Percentiles rank a stretch among this genome's conserved stretches.
These are phyloP conservation scores for Alternaria alternata DNA, from an alignment of 2,329 filamentous ascomycete species.

Conservation along the genomic window DNA sequence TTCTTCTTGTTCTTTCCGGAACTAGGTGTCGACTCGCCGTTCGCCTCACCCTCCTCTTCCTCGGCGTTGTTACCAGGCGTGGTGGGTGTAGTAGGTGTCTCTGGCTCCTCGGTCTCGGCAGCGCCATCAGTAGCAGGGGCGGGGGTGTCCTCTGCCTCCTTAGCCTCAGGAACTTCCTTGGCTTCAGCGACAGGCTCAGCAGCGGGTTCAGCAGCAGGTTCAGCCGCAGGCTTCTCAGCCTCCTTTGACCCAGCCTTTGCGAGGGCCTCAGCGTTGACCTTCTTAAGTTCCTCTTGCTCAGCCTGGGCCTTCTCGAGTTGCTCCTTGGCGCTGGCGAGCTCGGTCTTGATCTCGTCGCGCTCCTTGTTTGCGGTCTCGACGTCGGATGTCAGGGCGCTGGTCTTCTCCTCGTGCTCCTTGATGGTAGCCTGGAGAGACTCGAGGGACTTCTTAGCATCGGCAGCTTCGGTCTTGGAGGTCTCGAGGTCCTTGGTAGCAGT, in stretches of 20 bases:
- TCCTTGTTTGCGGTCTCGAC: constrained; percentile 29
- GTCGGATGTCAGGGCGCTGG: constrained; percentile 19
- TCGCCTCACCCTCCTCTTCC: constrained; percentile 5
- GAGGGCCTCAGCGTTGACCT: constrained; percentile 23
- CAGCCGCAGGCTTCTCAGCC: constrained; percentile 14
- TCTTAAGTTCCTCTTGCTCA: constrained; percentile 25
- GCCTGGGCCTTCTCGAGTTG: constrained; percentile 32
- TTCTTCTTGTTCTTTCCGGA: constrained; percentile 23
- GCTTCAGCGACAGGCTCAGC: constrained; percentile 7
- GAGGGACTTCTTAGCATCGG: constrained; percentile 23
- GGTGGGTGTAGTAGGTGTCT: constrained; percentile 13
- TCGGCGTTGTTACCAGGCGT: constrained; percentile 6
- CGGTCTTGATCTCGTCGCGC: constrained; percentile 27
- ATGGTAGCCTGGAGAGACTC: constrained; percentile 21
- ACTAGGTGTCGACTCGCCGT: constrained; percentile 10
- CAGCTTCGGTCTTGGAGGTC: constrained; percentile 21
- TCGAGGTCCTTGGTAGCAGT: constrained; percentile 29
- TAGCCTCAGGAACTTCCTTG: constrained; percentile 5
- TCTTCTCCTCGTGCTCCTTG: constrained; percentile 29
- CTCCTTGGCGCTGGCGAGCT: constrained; percentile 29
- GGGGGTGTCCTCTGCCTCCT: neutral
- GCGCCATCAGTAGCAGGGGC: neutral
- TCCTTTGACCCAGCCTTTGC: constrained; percentile 31
- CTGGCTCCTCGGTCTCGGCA: constrained; percentile 2
- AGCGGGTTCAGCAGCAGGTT: neutral